A percentile compares a stretch with the other conserved stretches of the same genome.
phyloP scores from a whole-genome alignment of 1,284 basidiomycete species.

The Ganoderma lucidum region DNA sequence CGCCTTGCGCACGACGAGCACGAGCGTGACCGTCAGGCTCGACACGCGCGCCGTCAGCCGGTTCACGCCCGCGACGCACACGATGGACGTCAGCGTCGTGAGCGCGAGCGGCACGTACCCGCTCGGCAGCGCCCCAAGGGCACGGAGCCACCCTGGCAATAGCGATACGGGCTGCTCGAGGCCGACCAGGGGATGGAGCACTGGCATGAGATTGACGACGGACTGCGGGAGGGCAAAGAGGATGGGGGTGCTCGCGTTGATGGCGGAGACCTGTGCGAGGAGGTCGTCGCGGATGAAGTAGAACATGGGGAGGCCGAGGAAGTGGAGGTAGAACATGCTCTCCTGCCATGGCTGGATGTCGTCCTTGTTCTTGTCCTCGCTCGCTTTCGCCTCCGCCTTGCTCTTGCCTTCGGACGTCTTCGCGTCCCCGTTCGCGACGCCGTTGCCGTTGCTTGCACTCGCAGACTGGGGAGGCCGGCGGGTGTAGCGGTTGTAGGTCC shows the following conservation, averaged over 20 bases:
- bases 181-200: conserved; percentile 25
- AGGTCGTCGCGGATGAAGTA: conserved; percentile 63
- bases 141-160: neutral
- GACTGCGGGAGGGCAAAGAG: conserved; percentile 25
- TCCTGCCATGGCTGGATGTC: conserved; percentile 77
- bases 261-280: conserved; percentile 52
- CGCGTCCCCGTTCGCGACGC: conserved; percentile 2
- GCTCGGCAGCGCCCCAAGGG: conserved; percentile 56
- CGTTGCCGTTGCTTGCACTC: conserved; percentile 7
- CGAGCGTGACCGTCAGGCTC: conserved; percentile 86
- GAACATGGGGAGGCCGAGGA: conserved; percentile 80
- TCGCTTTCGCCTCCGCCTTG: neutral
- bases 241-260: conserved; percentile 52
- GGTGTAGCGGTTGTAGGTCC: conserved; percentile 77
- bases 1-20: conserved; percentile 91
- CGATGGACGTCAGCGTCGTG: conserved; percentile 87
- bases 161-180: conserved; percentile 16
- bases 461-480: conserved; percentile 28
- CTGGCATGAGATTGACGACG: neutral
- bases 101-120: conserved; percentile 73
- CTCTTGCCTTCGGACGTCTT: neutral
- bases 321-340: conserved; percentile 90
- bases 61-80: conserved; percentile 93
- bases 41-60: conserved; percentile 83
- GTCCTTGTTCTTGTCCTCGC: conserved; percentile 14